phyloP scores from a whole-genome alignment of 2,329 filamentous ascomycete species.

The Macrophomina pseudophaseolina region DNA sequence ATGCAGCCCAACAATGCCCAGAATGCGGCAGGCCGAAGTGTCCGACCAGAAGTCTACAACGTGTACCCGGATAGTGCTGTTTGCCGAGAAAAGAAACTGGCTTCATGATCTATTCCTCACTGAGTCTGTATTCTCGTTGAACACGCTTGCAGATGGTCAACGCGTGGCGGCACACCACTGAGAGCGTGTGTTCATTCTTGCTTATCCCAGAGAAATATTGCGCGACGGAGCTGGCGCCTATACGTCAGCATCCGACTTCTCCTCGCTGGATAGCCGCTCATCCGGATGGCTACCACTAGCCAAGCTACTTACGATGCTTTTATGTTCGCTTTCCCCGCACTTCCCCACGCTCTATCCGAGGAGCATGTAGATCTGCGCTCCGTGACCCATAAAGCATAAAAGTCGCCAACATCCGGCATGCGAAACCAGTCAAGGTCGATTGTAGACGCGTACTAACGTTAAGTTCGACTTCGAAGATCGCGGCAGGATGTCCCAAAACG shows the following conservation, averaged over 20 bases:
- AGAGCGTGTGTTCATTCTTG: no score
- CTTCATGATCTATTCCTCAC: no score
- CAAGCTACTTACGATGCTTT: slow-evolving; percentile 1
- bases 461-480: not conserved
- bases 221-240: not conserved
- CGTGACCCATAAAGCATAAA: not conserved
- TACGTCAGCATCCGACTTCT: not conserved
- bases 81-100: no score
- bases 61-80: no score
- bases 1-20: no score
- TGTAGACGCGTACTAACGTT: no score
- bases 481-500: slow-evolving; percentile 18
- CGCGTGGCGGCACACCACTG: no score
- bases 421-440: not conserved
- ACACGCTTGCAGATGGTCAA: no score
- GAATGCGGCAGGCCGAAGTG: no score
- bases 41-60: no score
- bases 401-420: not conserved
- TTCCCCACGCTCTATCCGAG: slow-evolving; percentile 10
- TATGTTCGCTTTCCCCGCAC: slow-evolving; percentile 15
- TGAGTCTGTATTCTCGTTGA: no score
- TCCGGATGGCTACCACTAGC: not conserved
- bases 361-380: slow-evolving; percentile 12
- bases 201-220: not conserved
- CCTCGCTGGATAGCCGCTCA: not conserved